Base-by-base conservation (phyloP, 108 stramenopile species). In the Cylindrotheca closterium region DNA sequence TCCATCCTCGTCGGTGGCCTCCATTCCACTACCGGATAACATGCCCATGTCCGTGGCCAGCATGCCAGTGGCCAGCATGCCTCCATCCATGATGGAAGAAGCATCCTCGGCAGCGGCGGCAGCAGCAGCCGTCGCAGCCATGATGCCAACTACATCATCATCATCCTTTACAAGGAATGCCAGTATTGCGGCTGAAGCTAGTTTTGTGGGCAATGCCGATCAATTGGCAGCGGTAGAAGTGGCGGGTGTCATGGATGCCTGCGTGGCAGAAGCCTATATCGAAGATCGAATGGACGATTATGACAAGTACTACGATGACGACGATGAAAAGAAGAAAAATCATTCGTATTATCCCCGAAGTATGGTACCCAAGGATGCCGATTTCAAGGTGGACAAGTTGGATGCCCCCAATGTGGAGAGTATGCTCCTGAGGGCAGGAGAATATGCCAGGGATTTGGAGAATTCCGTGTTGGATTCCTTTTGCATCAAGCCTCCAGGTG, bases 361-460 rank as follows among this genome's bases (percentile, higher is more conserved):
- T 48, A 47, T 72, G 66, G 71, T 72, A 26, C 77, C 77, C 17
- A 27, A 56, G 5, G 78, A 79, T 55, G 78, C 78, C 30, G 78
- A 79, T 61, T 79, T 67, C 64, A 80, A 80, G 37, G 74, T 75
- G 15, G 79, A 80, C 65, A 80, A 75, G 56, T 58, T 51, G 32
- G 74, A 75, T 18, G 65, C 79, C 27, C 73, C 73, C 4, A 62
- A 56, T 61, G 65, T 74, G 3, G 71, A 75, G 48, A 34, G 24
- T 0, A 75, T 76, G 74, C 28, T 81, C 19, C 22, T 34, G 18
- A 24, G 67, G 4, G 74, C 70, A 10, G 79, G 49, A 49, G 74
- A 71, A 59, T 58, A 57, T 28, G 68, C 68, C 3, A 31, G 42
- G 23, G 73, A 79, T 25, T 42, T 50, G 31, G 55, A 65, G 30